A percentile compares a stretch with the other conserved stretches of the same genome.
Evolutionary conservation across 1,284 basidiomycete genomes (phyloP).

Genomic region (Trichosporon coremiiforme): DNA sequence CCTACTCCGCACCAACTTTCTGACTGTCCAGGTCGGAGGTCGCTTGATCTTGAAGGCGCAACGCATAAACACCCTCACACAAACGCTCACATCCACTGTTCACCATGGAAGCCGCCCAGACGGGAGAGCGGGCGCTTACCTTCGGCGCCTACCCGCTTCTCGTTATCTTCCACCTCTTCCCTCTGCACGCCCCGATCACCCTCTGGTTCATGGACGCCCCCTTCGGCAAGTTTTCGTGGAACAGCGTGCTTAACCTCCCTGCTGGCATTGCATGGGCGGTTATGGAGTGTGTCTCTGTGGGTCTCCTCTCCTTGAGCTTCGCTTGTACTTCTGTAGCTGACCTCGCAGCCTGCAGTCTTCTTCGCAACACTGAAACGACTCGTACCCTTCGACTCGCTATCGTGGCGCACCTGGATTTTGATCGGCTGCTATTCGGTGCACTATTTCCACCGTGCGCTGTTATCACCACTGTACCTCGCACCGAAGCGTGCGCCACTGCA

Average conservation of each 20-base stretch:
- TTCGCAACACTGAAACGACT: slow-evolving; percentile 55
- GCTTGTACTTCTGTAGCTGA: background rate
- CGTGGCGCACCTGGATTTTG: background rate
- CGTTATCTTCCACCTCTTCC: slow-evolving; percentile 54
- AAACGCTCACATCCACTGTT: too few relatives aligned
- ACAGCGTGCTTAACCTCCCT: slow-evolving; percentile 59
- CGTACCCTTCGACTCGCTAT: background rate
- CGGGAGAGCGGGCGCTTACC: background rate
- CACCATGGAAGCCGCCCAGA: background rate
- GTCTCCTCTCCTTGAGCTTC: slow-evolving; percentile 34
- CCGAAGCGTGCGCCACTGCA: slow-evolving; percentile 78
- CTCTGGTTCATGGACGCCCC: slow-evolving; percentile 64
- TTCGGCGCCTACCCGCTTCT: slow-evolving; percentile 35
- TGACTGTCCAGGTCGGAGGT: background rate
- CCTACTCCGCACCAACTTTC: background rate
- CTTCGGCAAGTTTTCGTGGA: slow-evolving; percentile 71
- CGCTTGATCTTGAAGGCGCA: too few relatives aligned
- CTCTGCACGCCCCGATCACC: slow-evolving; percentile 55
- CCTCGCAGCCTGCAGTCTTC: slow-evolving; percentile 15
- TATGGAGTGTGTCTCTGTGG: slow-evolving; percentile 81
- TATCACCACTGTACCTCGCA: slow-evolving; percentile 74
- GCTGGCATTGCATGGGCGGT: slow-evolving; percentile 70
- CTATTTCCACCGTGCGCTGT: slow-evolving; percentile 78
- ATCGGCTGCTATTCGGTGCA: slow-evolving; percentile 67
- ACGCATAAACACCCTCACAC: too few relatives aligned